Percentiles rank a stretch among this genome's conserved stretches.
phyloP scores from a whole-genome alignment of 345 rosid species.

The Bruguiera gymnorhiza region DNA sequence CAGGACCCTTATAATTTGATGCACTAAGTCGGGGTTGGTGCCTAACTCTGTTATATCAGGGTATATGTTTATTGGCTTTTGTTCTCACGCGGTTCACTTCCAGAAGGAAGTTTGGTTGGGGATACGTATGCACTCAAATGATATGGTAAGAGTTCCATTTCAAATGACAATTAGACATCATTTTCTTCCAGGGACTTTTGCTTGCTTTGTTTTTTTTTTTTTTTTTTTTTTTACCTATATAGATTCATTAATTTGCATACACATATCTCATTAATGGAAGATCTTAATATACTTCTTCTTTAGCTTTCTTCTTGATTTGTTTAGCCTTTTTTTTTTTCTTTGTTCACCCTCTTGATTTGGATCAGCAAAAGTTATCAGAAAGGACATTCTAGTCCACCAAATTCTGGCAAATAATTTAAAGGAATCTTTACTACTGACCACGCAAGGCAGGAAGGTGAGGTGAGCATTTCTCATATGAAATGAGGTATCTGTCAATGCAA shows the following conservation, averaged over 20 bases:
- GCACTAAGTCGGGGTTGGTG: conserved; percentile 30
- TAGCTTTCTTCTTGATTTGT: too few relatives aligned
- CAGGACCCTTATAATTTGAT: conserved; percentile 25
- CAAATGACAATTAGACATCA: conserved; percentile 3
- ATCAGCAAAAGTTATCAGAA: too few relatives aligned
- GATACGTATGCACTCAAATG: conserved; percentile 14
- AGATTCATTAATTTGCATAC: too few relatives aligned
- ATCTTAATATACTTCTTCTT: too few relatives aligned
- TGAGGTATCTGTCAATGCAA: conserved; percentile 40
- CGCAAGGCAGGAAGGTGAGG: conserved; percentile 53
- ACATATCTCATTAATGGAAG: too few relatives aligned
- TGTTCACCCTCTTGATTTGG: too few relatives aligned
- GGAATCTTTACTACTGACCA: neutral
- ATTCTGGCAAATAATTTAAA: neutral
- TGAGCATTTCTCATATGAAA: conserved; percentile 24
- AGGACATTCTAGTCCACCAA: conserved; percentile 1
- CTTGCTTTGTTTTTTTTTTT: too few relatives aligned
- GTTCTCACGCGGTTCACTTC: conserved; percentile 9
- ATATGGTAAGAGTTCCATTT: conserved; percentile 19
- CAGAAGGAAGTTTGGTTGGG: conserved; percentile 20
- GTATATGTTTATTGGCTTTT: neutral
- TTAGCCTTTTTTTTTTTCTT: too few relatives aligned
- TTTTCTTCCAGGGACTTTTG: neutral
- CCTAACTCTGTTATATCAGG: conserved; percentile 29
- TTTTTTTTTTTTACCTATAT: too few relatives aligned